Evolutionary conservation across 2,329 filamentous ascomycete genomes (phyloP), one percentile per base, ranked within the genome.

Genomic region (Xylaria sp.): DNA sequence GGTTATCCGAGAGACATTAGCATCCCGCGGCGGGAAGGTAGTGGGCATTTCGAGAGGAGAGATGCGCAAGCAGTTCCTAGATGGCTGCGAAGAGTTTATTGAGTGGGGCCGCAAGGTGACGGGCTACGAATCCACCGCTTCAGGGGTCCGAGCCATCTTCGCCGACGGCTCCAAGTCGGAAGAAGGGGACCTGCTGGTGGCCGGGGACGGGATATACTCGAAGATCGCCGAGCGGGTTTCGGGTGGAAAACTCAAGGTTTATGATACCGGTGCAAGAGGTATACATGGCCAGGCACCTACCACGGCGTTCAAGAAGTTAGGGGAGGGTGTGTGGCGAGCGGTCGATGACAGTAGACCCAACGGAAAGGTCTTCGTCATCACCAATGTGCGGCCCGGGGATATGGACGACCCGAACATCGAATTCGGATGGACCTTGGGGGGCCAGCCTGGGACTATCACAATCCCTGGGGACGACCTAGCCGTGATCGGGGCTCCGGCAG

Each of bases 271-370:
- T 2, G 86, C 89, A 0, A 79, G 89, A 57, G 88, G 89, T 1
- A 90, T 91, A 28, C 89, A 91, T 72, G 90, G 89, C 0, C 88
- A 91, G 75, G 88, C 90, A 8, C 87, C 88, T 0, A 88, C 85
- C 0, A 83, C 85, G 0, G 88, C 89, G 0, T 91, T 91, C 81
- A 87, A 86, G 69, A 83, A 78, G 0, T 81, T 91, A 0, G 89
- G 89, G 0, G 89, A 91, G 76, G 89, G 90, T 1, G 89, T 92
- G 0, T 91, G 86, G 75, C 75, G 84, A 2, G n/a, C 90, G 0
- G 73, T 77, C 0, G 89, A 91, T 73, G 77, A 81, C 1, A 80
- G 82, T 0, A 81, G 83, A 13, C 77, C 83, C 0, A 76, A 81
- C 1, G 88, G 87, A 0, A 77, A 76, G 7, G 79, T 89, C 1